Conservation (phyloP, 345 rosid species). For the Eucalyptus pauciflora region DNA sequence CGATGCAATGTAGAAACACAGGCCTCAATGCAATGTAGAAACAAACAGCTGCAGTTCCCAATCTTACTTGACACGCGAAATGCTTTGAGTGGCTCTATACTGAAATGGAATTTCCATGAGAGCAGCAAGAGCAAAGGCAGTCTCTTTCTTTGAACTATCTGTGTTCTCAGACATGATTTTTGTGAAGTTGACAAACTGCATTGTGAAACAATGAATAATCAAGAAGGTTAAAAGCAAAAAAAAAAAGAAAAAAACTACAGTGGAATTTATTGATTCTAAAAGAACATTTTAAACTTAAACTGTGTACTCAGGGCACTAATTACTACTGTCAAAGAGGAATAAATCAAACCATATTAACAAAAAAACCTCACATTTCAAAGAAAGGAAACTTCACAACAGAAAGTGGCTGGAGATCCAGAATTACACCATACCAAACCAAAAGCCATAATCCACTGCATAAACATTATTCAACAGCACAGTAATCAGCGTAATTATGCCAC, state of each 20-base stretch:
- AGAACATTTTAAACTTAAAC: neutral
- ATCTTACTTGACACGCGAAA: slow-evolving; percentile 25
- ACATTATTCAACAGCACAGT: neutral
- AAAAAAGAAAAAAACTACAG: rapidly evolving
- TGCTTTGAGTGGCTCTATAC: slow-evolving; percentile 67
- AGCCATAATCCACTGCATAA: neutral
- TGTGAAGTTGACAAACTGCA: slow-evolving; percentile 85
- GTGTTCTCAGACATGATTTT: slow-evolving; percentile 68
- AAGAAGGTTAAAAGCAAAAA: neutral
- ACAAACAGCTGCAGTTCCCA: neutral
- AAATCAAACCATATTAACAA: neutral
- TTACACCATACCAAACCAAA: neutral
- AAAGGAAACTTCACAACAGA: neutral
- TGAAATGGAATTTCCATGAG: slow-evolving; percentile 95
- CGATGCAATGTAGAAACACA: neutral
- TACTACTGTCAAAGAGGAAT: neutral
- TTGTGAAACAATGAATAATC: neutral
- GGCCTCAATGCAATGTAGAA: neutral
- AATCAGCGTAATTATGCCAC: rapidly evolving
- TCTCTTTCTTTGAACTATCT: slow-evolving; percentile 56
- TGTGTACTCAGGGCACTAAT: neutral
- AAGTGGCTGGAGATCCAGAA: neutral
- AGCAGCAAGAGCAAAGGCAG: slow-evolving; percentile 90
- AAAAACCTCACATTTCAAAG: neutral
- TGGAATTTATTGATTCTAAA: neutral